Evolutionary conservation across 2,329 filamentous ascomycete species (phyloP).

Genomic region (Fusarium sp.): DNA sequence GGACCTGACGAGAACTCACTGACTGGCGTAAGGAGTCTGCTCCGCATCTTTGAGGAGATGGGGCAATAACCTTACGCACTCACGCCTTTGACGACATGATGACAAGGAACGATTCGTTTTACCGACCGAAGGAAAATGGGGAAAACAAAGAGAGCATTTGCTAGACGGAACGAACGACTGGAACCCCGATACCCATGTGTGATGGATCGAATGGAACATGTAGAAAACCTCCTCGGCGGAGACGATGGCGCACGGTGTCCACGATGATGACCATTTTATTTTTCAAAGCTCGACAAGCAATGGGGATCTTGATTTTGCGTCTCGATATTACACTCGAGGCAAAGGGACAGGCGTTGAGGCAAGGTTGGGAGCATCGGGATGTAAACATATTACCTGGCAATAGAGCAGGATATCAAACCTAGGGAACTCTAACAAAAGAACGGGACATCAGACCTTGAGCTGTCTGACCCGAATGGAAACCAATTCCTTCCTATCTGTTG

Average conservation of each 20-base stretch:
- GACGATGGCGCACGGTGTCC: slow-evolving; percentile 38
- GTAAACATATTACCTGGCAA: background rate
- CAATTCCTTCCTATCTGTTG: background rate
- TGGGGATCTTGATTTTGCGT: slow-evolving; percentile 2
- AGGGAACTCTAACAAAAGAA: background rate
- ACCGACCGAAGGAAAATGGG: slow-evolving; percentile 10
- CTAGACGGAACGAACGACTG: slow-evolving; percentile 35
- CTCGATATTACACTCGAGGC: background rate
- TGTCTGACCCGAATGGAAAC: background rate
- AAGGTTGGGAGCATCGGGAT: background rate
- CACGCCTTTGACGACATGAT: slow-evolving; percentile 37
- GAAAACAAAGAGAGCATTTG: slow-evolving; percentile 32
- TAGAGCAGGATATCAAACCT: background rate
- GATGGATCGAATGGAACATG: slow-evolving; percentile 37
- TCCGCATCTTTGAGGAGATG: slow-evolving; percentile 78
- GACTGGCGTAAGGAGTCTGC: slow-evolving; percentile 77
- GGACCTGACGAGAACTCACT: slow-evolving; percentile 90
- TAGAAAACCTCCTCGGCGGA: slow-evolving; percentile 41
- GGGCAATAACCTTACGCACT: slow-evolving; percentile 46
- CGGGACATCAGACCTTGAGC: background rate
- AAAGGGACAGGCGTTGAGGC: slow-evolving; percentile 30
- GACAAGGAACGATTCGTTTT: slow-evolving; percentile 19
- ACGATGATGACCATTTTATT: slow-evolving; percentile 39
- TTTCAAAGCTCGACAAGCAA: background rate
- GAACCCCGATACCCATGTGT: slow-evolving; percentile 44